These are phyloP conservation scores for Sporisorium exsertum DNA, from an alignment of 1,284 basidiomycete species.

Conservation along the genomic window DNA sequence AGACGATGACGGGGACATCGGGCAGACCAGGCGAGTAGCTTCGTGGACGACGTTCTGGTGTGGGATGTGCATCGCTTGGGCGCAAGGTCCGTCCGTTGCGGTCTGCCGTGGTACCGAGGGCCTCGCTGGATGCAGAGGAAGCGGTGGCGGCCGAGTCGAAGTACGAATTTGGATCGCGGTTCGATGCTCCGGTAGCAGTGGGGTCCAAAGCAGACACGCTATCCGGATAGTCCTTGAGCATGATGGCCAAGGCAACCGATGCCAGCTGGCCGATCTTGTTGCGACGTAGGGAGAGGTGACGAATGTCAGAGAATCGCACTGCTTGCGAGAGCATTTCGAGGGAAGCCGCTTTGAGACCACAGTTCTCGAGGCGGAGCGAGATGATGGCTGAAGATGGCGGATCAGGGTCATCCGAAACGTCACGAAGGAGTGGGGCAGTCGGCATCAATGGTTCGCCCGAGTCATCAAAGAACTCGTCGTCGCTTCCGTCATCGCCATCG, in stretches of 20 bases:
- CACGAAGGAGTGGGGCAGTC: slow-evolving; percentile 52
- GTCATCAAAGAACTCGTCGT: slow-evolving; percentile 56
- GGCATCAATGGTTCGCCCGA: slow-evolving; percentile 65
- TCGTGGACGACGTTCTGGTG: slow-evolving; percentile 26
- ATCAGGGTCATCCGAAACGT: slow-evolving; percentile 43
- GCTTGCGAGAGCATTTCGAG: slow-evolving; percentile 60
- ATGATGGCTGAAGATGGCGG: slow-evolving; percentile 50
- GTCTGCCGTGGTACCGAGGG: neutral
- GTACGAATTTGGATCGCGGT: slow-evolving; percentile 29
- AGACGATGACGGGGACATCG: slow-evolving; percentile 56
- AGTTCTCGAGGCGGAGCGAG: slow-evolving; percentile 65
- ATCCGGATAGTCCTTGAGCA: slow-evolving; percentile 62
- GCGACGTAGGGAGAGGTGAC: slow-evolving; percentile 64
- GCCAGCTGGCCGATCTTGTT: slow-evolving; percentile 56
- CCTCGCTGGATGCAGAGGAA: neutral
- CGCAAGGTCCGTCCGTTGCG: slow-evolving; percentile 22
- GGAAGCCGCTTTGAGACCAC: slow-evolving; percentile 53
- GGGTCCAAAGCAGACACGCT: slow-evolving; percentile 18
- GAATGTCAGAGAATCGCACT: slow-evolving; percentile 61
- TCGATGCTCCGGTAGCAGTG: neutral
- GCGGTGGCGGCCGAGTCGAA: slow-evolving; percentile 17
- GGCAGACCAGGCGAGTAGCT: slow-evolving; percentile 60
- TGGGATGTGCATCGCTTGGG: slow-evolving; percentile 12
- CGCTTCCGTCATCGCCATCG: slow-evolving; percentile 37
- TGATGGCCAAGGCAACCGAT: slow-evolving; percentile 49